A percentile compares a stretch with the other conserved stretches of the same genome.
Evolutionary conservation across 352 stramenopile genomes (phyloP).

Genomic region (Pythium angustatum): DNA sequence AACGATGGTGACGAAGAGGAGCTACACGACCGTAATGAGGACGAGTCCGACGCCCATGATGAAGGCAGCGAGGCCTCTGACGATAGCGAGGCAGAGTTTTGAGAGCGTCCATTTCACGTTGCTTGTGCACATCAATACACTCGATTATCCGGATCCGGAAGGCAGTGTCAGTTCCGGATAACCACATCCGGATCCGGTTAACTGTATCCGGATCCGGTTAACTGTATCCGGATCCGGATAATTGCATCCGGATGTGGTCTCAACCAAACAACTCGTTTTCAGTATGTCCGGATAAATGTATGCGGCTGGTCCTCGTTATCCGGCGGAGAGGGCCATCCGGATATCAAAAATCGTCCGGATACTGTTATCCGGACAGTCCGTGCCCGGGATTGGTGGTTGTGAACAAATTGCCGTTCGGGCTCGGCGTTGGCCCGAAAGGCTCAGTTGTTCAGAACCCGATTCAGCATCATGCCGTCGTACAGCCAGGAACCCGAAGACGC

Average conservation of each 20-base stretch:
- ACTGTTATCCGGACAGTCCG: slow-evolving; percentile 26
- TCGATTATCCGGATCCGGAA: slow-evolving; percentile 18
- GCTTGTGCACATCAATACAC: background rate
- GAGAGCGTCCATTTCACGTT: slow-evolving; percentile 1
- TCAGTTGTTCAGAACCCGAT: slow-evolving; percentile 71
- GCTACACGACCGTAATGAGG: slow-evolving; percentile 30
- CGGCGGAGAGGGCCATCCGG: slow-evolving; percentile 8
- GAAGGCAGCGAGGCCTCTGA: slow-evolving; percentile 34
- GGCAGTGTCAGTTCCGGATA: background rate
- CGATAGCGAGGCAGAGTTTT: slow-evolving; percentile 44
- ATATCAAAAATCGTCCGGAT: slow-evolving; percentile 22
- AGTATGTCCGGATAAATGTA: slow-evolving; percentile 22
- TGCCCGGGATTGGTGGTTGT: slow-evolving; percentile 65
- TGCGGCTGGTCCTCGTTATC: slow-evolving; percentile 11
- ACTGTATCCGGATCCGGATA: slow-evolving; percentile 14
- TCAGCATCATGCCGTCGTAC: slow-evolving; percentile 81
- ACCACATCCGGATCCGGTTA: slow-evolving; percentile 17
- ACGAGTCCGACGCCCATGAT: slow-evolving; percentile 29
- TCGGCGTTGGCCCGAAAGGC: background rate
- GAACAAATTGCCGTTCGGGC: slow-evolving; percentile 26
- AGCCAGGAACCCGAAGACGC: slow-evolving; percentile 90
- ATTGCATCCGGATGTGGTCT: background rate
- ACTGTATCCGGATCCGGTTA: slow-evolving; percentile 18
- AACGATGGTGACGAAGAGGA: slow-evolving; percentile 17
- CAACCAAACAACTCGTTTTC: slow-evolving; percentile 4